Base-by-base conservation (phyloP, 2,329 filamentous ascomycete species). In the Verticillium klebahnii region DNA sequence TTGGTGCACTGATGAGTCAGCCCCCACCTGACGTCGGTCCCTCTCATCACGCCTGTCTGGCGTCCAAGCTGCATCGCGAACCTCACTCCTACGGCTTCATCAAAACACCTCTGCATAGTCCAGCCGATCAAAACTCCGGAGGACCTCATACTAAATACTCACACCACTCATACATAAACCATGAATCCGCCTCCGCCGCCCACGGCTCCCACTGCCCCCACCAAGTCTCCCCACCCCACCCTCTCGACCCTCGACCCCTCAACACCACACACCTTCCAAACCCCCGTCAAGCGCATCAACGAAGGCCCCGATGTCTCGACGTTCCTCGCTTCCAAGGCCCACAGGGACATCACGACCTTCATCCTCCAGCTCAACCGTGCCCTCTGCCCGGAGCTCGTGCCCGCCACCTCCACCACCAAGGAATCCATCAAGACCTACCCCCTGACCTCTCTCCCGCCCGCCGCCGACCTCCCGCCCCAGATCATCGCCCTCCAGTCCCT, bases 341-440 rank as follows among this genome's bases (percentile, higher is more conserved):
- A 98, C 77, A 84, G 87, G 62, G 92, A 97, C 72, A 91, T 99
- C 60, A 90, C 92, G 74, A 84, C 86, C 56, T 98, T 97, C 73
- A 80, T 98, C 56, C 82, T 96, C 67, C 95, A 98, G 77, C 87
- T 99, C 57, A 98, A 97, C 74, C 87, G 89, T 62, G 85, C 93
- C 12, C 86, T 98, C 77, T 91, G 94, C 67, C 93, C 94, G 0
- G 80, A 86, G 23, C 87, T 83, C 67, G 68, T 71, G 2, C 63
- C 71, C 2, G 72, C 75, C 40, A 60, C 60, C 14, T 73, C 74
- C 23, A 69, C 75, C 66, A 69, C 74, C 60, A 72, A 74, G 63
- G 71, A 73, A 19, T 73, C 72, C 56, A 72, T 79, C 54, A 83
- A 85, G 66, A 80, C 82, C 60, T 82, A 82, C 63, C 68, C 71